Conservation (phyloP, 352 stramenopile genomes). For the Globisporangium nunn region DNA sequence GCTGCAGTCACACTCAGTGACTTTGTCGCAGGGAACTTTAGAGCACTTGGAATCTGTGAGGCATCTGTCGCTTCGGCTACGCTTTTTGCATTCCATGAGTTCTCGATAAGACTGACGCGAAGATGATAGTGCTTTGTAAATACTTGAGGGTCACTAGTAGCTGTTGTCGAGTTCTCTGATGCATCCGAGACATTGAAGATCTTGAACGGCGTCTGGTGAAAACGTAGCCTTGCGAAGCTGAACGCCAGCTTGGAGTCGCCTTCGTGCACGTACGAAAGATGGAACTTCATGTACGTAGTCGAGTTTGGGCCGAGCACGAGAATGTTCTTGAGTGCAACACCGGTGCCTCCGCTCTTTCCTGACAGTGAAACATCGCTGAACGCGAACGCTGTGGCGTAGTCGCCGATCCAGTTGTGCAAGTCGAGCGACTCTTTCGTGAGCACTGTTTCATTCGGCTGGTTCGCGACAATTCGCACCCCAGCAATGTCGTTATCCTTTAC, state of each 20-base stretch:
- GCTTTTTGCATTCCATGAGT: conserved; percentile 29
- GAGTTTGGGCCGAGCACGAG: conserved; percentile 38
- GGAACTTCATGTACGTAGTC: conserved; percentile 62
- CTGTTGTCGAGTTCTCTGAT: conserved; percentile 5
- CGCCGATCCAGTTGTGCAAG: conserved; percentile 40
- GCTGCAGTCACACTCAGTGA: conserved; percentile 29
- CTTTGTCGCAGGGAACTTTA: conserved; percentile 18
- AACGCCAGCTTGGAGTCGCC: conserved; percentile 37
- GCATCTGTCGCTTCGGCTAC: conserved; percentile 16
- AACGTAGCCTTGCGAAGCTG: conserved; percentile 21
- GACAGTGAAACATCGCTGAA: conserved; percentile 54
- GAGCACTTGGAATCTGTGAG: conserved; percentile 1
- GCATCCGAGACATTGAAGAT: conserved; percentile 42
- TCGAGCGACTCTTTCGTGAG: conserved; percentile 37
- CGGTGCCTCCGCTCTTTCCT: not conserved
- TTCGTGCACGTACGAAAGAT: conserved; percentile 41
- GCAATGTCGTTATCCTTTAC: conserved; percentile 45
- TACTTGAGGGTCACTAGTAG: conserved; percentile 10
- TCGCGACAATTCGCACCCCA: conserved; percentile 30
- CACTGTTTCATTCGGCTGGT: conserved; percentile 28
- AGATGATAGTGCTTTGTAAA: conserved; percentile 44
- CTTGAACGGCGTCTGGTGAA: conserved; percentile 66
- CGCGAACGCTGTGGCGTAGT: conserved; percentile 33
- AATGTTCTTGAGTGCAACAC: conserved; percentile 24
- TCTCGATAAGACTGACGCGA: conserved; percentile 42